Evolutionary conservation across 1,284 basidiomycete species (phyloP).

Genomic region (Termitomyces sp.): DNA sequence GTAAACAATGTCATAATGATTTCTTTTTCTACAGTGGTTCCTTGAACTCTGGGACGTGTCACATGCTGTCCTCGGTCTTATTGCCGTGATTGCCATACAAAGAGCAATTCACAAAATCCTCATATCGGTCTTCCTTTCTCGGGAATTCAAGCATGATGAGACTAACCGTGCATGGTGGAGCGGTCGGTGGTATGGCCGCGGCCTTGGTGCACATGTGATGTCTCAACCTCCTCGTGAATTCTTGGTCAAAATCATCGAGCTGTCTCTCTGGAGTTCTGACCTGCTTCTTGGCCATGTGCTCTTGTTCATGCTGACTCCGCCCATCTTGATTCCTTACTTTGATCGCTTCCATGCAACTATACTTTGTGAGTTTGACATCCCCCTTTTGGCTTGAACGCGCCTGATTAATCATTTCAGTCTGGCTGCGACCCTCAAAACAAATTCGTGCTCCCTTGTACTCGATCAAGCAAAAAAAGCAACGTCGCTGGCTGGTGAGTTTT

Average conservation of each 20-base stretch:
- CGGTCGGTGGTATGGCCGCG: constrained; percentile 92
- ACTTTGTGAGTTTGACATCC: constrained; percentile 55
- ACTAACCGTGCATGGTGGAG: constrained; percentile 98
- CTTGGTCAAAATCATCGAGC: constrained; percentile 94
- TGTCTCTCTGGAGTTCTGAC: constrained; percentile 93
- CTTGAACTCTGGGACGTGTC: constrained; percentile 89
- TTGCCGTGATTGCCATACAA: constrained; percentile 84
- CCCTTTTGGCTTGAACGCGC: too few species aligned
- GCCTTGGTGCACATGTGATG: constrained; percentile 81
- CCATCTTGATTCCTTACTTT: constrained; percentile 42
- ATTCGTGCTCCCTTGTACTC: constrained; percentile 93
- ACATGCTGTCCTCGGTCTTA: constrained; percentile 86
- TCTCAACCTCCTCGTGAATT: constrained; percentile 93
- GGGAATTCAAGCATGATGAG: constrained; percentile 97
- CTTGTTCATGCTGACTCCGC: constrained; percentile 74
- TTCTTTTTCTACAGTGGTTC: constrained; percentile 66
- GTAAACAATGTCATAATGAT: constrained; percentile 1
- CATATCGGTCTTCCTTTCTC: constrained; percentile 87
- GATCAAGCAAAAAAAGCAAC: constrained; percentile 80
- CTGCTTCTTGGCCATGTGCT: constrained; percentile 63
- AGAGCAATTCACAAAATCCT: constrained; percentile 88
- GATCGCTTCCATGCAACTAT: constrained; percentile 89
- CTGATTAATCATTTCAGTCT: constrained; percentile 45
- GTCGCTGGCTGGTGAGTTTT: constrained; percentile 75
- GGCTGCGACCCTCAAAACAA: constrained; percentile 83